A percentile compares a stretch with the other conserved stretches of the same genome.
Conservation (phyloP, 306 rosid genomes). For the Gastrolobium bilobum region DNA sequence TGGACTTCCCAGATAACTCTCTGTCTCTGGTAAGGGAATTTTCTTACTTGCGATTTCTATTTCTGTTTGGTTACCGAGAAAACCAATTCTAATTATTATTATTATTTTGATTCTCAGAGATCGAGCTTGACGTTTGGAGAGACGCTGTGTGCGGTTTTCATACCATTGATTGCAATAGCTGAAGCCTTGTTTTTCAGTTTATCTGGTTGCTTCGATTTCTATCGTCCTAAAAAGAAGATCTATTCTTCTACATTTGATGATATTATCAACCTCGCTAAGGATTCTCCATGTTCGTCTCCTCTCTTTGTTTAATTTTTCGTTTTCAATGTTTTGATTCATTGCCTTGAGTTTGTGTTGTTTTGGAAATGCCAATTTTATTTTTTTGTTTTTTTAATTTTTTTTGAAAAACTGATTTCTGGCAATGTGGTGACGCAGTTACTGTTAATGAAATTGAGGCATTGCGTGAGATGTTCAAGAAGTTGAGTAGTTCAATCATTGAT, state of each 20-base stretch:
- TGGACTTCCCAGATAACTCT: constrained; percentile 30
- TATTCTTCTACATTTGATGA: constrained; percentile 46
- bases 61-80: constrained; percentile 4
- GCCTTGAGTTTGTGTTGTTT: background rate
- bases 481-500: constrained; percentile 70
- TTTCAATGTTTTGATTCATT: background rate
- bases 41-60: background rate
- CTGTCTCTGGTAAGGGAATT: background rate
- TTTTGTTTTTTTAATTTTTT: background rate
- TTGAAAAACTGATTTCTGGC: background rate
- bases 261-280: constrained; percentile 61
- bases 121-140: constrained; percentile 61
- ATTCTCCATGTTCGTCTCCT: constrained; percentile 66
- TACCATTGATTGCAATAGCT: constrained; percentile 55
- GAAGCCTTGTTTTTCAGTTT: constrained; percentile 57
- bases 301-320: background rate
- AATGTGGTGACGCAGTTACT: constrained; percentile 53
- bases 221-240: constrained; percentile 17
- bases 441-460: constrained; percentile 83
- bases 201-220: constrained; percentile 58
- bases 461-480: constrained; percentile 70
- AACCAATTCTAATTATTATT: background rate
- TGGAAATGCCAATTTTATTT: background rate
- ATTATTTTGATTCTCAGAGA: constrained; percentile 28
- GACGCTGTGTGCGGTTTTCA: constrained; percentile 56